A percentile compares a stretch with the other conserved stretches of the same genome.
These are phyloP conservation scores for Hemileccinum rubropunctum DNA, from an alignment of 768 basidiomycete species.

Conservation along the genomic window DNA sequence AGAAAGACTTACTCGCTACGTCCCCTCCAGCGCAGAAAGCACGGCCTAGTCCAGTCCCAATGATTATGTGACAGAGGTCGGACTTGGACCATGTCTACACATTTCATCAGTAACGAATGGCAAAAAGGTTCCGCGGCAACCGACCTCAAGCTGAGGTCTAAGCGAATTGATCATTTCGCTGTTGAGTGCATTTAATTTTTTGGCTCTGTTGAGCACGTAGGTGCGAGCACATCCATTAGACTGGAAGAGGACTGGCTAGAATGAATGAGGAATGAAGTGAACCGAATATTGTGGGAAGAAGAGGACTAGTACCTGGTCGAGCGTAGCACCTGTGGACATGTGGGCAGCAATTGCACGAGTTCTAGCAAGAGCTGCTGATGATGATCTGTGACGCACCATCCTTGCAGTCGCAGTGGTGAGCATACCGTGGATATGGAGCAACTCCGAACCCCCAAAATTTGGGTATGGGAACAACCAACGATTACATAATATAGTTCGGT, in stretches of 20 bases:
- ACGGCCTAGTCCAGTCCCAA: slow-evolving; percentile 66
- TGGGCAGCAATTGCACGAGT: slow-evolving; percentile 33
- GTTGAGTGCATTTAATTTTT: slow-evolving; percentile 81
- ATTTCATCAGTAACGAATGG: slow-evolving; percentile 7
- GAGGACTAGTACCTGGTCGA: slow-evolving; percentile 25
- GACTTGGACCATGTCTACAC: slow-evolving; percentile 72
- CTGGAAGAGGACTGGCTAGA: slow-evolving; percentile 61
- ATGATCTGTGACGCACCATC: slow-evolving; percentile 27
- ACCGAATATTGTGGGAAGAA: not conserved
- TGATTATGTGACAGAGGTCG: slow-evolving; percentile 66
- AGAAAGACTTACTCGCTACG: slow-evolving; percentile 65
- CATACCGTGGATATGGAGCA: slow-evolving; percentile 20
- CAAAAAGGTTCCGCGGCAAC: slow-evolving; percentile 12
- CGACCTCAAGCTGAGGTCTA: slow-evolving; percentile 72
- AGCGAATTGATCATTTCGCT: slow-evolving; percentile 72
- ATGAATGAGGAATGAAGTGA: slow-evolving; percentile 18
- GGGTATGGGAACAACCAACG: slow-evolving; percentile 3
- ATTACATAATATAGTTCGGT: slow-evolving; percentile 14
- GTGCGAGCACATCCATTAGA: slow-evolving; percentile 60
- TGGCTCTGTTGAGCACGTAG: slow-evolving; percentile 77
- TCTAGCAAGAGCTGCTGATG: slow-evolving; percentile 30
- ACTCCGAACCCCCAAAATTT: slow-evolving; percentile 3
- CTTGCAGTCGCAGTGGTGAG: slow-evolving; percentile 25
- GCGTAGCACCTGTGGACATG: slow-evolving; percentile 29
- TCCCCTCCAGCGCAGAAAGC: slow-evolving; percentile 97